phyloP scores from a whole-genome alignment of 192 early-diverging fungal species.

The Umbelopsis sp. region DNA sequence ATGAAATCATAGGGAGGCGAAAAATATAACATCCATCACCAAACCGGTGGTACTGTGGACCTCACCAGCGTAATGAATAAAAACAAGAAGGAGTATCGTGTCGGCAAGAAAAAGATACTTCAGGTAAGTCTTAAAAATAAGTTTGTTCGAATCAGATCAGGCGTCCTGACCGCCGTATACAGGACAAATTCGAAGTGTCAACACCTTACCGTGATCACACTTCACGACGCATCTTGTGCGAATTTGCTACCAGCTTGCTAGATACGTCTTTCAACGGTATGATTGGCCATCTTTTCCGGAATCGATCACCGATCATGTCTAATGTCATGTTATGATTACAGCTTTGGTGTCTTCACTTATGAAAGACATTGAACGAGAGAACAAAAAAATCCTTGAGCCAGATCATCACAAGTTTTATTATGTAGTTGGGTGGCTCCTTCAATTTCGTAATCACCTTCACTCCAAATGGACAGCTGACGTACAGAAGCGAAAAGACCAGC shows the following conservation, averaged over 20 bases:
- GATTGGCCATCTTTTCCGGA: neutral
- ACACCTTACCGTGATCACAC: neutral
- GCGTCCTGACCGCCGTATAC: neutral
- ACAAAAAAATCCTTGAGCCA: constrained; percentile 42
- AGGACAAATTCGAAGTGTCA: constrained; percentile 4
- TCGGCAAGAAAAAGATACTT: constrained; percentile 36
- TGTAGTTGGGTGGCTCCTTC: constrained; percentile 45
- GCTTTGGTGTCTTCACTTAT: constrained; percentile 43
- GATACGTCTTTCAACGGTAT: constrained; percentile 55
- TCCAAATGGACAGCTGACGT: constrained; percentile 6
- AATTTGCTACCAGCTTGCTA: constrained; percentile 35
- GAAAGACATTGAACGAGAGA: constrained; percentile 43
- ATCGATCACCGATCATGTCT: neutral
- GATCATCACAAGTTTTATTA: constrained; percentile 46
- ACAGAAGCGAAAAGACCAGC: neutral
- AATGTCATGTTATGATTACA: constrained; percentile 8
- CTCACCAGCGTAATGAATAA: constrained; percentile 38
- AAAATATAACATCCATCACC: constrained; percentile 42
- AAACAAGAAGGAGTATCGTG: constrained; percentile 34
- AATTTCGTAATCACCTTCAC: constrained; percentile 22
- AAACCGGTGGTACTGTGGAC: constrained; percentile 41
- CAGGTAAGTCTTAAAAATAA: constrained; percentile 25
- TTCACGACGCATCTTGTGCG: constrained; percentile 25
- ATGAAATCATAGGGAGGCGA: constrained; percentile 36
- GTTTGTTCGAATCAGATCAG: neutral